A percentile compares a stretch with the other conserved stretches of the same genome.
phyloP scores from a whole-genome alignment of 2,329 filamentous ascomycete species.

The Berkeleyomyces rouxiae region DNA sequence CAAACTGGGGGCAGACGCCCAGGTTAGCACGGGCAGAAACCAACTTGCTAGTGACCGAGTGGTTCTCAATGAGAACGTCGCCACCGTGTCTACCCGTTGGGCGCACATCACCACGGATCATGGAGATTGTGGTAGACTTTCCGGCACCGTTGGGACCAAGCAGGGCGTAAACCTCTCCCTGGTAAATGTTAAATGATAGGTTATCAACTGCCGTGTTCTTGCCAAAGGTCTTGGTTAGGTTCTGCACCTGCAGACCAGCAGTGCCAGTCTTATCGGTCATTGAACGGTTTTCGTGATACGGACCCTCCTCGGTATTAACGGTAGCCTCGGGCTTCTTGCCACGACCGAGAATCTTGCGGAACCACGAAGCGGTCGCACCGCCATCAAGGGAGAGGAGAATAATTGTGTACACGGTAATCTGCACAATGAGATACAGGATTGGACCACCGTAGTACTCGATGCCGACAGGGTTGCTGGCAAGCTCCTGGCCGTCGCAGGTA shows the following conservation, averaged over 20 bases:
- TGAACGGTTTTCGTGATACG: constrained; percentile 29
- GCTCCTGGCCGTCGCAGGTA: constrained; percentile 47
- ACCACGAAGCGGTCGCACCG: constrained; percentile 44
- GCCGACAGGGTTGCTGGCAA: constrained; percentile 51
- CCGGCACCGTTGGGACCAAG: constrained; percentile 84
- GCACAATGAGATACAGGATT: constrained; percentile 65
- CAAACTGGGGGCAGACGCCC: constrained; percentile 82
- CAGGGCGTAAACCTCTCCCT: constrained; percentile 72
- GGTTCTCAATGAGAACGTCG: constrained; percentile 64
- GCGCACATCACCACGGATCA: constrained; percentile 76
- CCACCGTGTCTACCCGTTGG: constrained; percentile 57
- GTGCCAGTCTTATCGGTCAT: constrained; percentile 16
- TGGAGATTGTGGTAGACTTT: constrained; percentile 75
- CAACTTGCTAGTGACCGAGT: constrained; percentile 56
- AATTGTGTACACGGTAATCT: constrained; percentile 53
- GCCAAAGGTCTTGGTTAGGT: constrained; percentile 67
- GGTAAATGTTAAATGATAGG: constrained; percentile 64
- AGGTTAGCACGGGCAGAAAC: constrained; percentile 58
- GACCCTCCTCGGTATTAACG: constrained; percentile 36
- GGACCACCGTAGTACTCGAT: constrained; percentile 67
- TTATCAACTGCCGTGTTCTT: constrained; percentile 71
- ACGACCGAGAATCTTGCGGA: constrained; percentile 27
- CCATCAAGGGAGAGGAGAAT: constrained; percentile 68
- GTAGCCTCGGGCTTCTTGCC: background rate
- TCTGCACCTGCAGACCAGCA: constrained; percentile 61